Evolutionary conservation across 1,284 basidiomycete species (phyloP).

Genomic region (Cerioporus squamosus): DNA sequence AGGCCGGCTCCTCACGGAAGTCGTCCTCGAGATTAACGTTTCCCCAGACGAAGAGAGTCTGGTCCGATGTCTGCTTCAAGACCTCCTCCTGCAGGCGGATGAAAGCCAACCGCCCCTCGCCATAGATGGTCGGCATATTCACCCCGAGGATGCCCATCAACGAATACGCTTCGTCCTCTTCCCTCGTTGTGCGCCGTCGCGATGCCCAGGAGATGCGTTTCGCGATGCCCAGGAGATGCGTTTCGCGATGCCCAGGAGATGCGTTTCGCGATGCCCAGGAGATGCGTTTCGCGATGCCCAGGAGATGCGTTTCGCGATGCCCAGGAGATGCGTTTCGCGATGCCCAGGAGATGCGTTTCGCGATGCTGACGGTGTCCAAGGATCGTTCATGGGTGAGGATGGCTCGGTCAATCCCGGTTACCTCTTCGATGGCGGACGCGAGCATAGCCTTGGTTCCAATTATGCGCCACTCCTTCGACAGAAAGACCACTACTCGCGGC

Average conservation of each 20-base stretch:
- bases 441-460: slow-evolving; percentile 16
- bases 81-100: slow-evolving; percentile 20
- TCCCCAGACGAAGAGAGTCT: slow-evolving; percentile 21
- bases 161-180: slow-evolving; percentile 20
- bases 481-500: slow-evolving; percentile 15
- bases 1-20: neutral
- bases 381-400: slow-evolving; percentile 13
- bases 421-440: slow-evolving; percentile 12
- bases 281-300: no score
- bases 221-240: no score
- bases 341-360: no score
- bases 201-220: slow-evolving; percentile 20
- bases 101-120: slow-evolving; percentile 18
- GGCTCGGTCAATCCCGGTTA: slow-evolving; percentile 13
- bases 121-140: slow-evolving; percentile 16
- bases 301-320: no score
- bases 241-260: no score
- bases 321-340: no score
- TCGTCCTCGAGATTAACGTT: slow-evolving; percentile 5
- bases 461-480: slow-evolving; percentile 9
- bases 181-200: slow-evolving; percentile 3
- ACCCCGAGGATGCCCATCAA: slow-evolving; percentile 22
- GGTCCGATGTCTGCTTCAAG: slow-evolving; percentile 15
- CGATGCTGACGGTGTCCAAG: slow-evolving; percentile 13
- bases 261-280: no score